Base-by-base conservation (phyloP, 2,329 filamentous ascomycete species). In the Aureobasidium leucospermi region DNA sequence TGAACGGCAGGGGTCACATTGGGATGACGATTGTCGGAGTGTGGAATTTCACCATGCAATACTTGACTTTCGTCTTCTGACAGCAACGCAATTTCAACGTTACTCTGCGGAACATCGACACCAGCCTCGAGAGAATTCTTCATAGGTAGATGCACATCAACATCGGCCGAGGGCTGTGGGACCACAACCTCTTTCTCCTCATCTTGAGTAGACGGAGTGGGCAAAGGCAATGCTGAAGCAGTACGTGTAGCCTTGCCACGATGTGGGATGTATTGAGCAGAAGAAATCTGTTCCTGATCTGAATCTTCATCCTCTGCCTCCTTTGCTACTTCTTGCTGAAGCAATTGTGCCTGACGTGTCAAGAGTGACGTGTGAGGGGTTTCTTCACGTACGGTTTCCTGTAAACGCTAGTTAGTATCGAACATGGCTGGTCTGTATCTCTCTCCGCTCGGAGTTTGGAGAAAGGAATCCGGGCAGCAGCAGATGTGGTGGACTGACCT, bases 281-380 rank as follows among this genome's bases (percentile, higher is more conserved):
- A 93, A n/a, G 88, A 90, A 63, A 94, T 91, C 72, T 93, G 89
- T 71, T 94, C 89, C 70, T 89, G 85, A 60, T 89, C 87, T 13
- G 88, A 91, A 36, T 83, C 81, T n/a, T 83, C 79, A 49, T 81
- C 81, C 36, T 80, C 80, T 29, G 74, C 73, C 65, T 63, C 53
- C 59, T 53, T 60, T 58, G 61, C 46, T 10, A 64, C 61, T 32
- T 60, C 52, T 32, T 63, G 60, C 23, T 59, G 60, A 19, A 48
- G 43, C 42, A 62, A 32, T 31, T 52, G 47, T 16, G 57, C 57
- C 48, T 59, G 47, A 13, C 48, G 29, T 36, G 58, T 52, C 39
- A 59, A 47, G 5, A 59, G 58, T 5, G 58, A 59, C 7, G 39
- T 41, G 6, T 53, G 47, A 23, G 29, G 31, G 15, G 13, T 16